Percentiles rank a stretch among this genome's conserved stretches.
phyloP scores from a whole-genome alignment of 176 grass and related monocot genomes.

The Dactylis glomerata region DNA sequence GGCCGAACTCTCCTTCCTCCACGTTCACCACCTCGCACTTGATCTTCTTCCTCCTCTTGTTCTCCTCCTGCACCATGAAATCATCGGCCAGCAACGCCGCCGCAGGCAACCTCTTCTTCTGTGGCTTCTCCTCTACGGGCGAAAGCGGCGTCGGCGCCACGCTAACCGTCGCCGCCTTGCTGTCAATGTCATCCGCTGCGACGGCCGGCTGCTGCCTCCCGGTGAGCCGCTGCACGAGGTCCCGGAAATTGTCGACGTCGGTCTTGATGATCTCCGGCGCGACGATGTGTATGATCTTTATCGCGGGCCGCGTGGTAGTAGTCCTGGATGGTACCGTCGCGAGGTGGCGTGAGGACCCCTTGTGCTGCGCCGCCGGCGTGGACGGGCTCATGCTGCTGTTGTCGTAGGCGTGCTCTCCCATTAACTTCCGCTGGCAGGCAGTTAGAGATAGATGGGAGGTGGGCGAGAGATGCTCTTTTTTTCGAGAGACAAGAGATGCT shows the following conservation, averaged over 20 bases:
- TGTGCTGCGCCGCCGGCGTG: background rate
- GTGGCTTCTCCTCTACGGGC: background rate
- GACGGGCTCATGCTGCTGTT: conserved; percentile 15
- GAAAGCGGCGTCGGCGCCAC: background rate
- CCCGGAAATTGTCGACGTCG: conserved; percentile 61
- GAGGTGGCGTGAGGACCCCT: background rate
- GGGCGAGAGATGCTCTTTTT: too few relatives aligned
- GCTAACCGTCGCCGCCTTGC: background rate
- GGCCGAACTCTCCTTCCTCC: conserved; percentile 38
- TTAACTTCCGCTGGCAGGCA: background rate
- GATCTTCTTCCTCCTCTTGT: conserved; percentile 27
- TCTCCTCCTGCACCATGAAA: background rate
- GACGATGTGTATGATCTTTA: conserved; percentile 72
- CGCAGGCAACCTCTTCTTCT: background rate
- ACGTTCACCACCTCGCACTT: conserved; percentile 47
- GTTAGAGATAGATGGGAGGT: too few relatives aligned
- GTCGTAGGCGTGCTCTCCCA: conserved; percentile 18
- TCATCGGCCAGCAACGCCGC: background rate
- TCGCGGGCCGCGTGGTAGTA: conserved; percentile 37
- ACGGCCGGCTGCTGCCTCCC: too few relatives aligned
- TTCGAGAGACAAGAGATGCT: background rate
- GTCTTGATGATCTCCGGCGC: conserved; percentile 92
- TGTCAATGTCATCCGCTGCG: background rate
- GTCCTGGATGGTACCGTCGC: background rate
- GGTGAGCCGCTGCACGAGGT: too few relatives aligned